Base-by-base conservation (phyloP, 1,284 basidiomycete species). In the Tremellales sp. region DNA sequence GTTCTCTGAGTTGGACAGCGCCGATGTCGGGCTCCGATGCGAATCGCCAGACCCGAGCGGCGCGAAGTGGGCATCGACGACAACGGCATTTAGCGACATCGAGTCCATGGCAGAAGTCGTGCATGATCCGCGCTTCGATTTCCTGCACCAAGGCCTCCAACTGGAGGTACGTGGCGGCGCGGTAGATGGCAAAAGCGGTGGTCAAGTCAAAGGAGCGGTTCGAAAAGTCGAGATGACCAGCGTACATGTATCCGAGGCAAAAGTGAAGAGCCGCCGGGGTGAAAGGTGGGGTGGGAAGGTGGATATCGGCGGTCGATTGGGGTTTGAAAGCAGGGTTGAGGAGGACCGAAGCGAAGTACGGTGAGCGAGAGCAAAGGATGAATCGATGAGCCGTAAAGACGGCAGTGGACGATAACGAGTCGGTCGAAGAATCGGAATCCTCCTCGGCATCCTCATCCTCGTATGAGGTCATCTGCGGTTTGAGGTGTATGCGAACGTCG, bases 181-280 rank as follows among this genome's bases (percentile, higher is more conserved):
- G 83, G 74, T 92, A 83, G 61, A 97, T 89, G 52, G 87, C 82
- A 68, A 97, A 90, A 0, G 89, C 88, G 13, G 91, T 97, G 41
- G 85, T 80, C 52, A 97, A 82, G 75, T 97, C 92, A 71, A 91
- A 96, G 0, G 87, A 86, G 17, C 94, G 80, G 64, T 96, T 89
- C 3, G 89, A 92, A 68, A 97, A 96, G 41, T 86, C 80, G 44
- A 98, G 84, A 5, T 90, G 93, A 39, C 94, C 94, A 11, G 91
- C 90, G 67, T 97, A 97, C 45, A 76, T 72, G 58, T 70, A 75
- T 13, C 93, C 93, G 24, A 98, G 82, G 23, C 90, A 89, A 67
- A 97, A 97, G 71, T 97, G 91, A 2, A 96, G 78, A 0, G 91
- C 89, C 0, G 92, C 88, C 0, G 93, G 88, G 0, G 94, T 96